These are phyloP conservation scores for Prunus mira DNA, from an alignment of 306 rosid species.

Conservation along the genomic window DNA sequence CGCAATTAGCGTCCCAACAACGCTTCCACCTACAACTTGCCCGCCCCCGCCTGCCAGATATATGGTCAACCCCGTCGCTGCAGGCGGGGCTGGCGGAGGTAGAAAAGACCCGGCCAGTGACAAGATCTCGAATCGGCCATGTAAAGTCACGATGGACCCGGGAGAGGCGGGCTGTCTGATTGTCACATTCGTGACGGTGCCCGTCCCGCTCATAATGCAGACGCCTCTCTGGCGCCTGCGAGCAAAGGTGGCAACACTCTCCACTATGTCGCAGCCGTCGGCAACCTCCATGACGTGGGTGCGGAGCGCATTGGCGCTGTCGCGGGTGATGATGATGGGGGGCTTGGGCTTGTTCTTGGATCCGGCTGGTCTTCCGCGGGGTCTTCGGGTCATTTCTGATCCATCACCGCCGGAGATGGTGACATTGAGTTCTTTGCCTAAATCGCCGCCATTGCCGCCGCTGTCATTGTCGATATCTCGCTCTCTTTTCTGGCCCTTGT, in stretches of 20 bases:
- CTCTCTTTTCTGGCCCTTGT: slow-evolving; percentile 57
- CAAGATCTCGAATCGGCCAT: slow-evolving; percentile 88
- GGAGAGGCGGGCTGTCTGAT: slow-evolving; percentile 85
- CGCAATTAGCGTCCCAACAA: slow-evolving; percentile 67
- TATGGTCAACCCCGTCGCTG: slow-evolving; percentile 76
- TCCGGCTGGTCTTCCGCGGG: slow-evolving; percentile 89
- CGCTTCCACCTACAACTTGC: slow-evolving; percentile 93
- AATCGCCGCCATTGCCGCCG: slow-evolving; percentile 20
- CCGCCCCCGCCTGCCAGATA: slow-evolving; percentile 93
- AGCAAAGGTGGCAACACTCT: slow-evolving; percentile 77
- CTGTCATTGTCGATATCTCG: slow-evolving; percentile 36
- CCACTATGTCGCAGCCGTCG: slow-evolving; percentile 84
- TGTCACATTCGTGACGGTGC: slow-evolving; percentile 85
- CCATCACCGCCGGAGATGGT: slow-evolving; percentile 29
- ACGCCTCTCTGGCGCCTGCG: slow-evolving; percentile 90
- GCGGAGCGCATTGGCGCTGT: slow-evolving; percentile 89
- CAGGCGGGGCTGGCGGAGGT: slow-evolving; percentile 92
- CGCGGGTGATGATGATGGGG: slow-evolving; percentile 89
- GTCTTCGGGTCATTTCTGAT: slow-evolving; percentile 55
- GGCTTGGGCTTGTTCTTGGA: slow-evolving; percentile 98
- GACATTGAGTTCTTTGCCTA: slow-evolving; percentile 27
- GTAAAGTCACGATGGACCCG: slow-evolving; percentile 74
- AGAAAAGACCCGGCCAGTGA: slow-evolving; percentile 79
- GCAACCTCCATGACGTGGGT: slow-evolving; percentile 94
- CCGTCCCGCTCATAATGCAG: slow-evolving; percentile 90